phyloP scores from a whole-genome alignment of 257 asterid species.

The Euphrasia confusa region DNA sequence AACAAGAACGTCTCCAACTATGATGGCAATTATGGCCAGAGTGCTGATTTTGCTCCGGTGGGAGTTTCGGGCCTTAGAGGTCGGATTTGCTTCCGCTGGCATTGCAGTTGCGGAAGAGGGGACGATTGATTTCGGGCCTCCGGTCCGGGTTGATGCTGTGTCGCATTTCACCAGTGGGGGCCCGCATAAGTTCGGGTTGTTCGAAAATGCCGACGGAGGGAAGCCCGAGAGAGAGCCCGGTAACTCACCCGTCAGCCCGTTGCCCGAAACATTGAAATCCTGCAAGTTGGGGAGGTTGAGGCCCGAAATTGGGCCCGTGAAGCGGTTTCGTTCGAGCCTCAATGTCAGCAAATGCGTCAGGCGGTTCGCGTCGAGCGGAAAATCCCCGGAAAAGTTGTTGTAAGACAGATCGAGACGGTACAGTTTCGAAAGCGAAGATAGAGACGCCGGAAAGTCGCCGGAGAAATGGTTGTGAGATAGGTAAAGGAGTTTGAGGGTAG shows the following conservation, averaged over 20 bases:
- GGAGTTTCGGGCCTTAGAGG: conserved; percentile 29
- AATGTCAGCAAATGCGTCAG: conserved; percentile 62
- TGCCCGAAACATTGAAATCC: conserved; percentile 75
- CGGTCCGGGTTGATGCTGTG: conserved; percentile 45
- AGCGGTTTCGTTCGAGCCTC: conserved; percentile 52
- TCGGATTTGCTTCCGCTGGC: conserved; percentile 42
- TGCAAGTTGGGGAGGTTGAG: conserved; percentile 47
- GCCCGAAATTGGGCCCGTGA: conserved; percentile 55
- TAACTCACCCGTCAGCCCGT: conserved; percentile 45
- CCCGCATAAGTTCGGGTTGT: conserved; percentile 57
- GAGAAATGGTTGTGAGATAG: conserved; percentile 59
- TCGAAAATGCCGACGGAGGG: conserved; percentile 50
- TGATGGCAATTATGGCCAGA: conserved; percentile 48
- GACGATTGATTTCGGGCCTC: conserved; percentile 40
- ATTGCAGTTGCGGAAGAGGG: conserved; percentile 58
- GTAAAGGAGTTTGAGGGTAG: conserved; percentile 50
- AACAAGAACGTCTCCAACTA: conserved; percentile 62
- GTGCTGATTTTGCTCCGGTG: conserved; percentile 46
- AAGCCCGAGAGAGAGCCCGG: conserved; percentile 55
- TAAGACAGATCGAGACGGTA: conserved; percentile 77
- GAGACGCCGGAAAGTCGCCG: conserved; percentile 50
- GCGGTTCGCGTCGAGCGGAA: conserved; percentile 37
- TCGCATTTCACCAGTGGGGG: conserved; percentile 51
- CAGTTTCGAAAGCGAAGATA: conserved; percentile 37
- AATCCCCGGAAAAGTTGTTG: conserved; percentile 55